These are phyloP conservation scores for Pseudogymnoascus sp. DNA, from an alignment of 2,329 filamentous ascomycete genomes.

Conservation along the genomic window DNA sequence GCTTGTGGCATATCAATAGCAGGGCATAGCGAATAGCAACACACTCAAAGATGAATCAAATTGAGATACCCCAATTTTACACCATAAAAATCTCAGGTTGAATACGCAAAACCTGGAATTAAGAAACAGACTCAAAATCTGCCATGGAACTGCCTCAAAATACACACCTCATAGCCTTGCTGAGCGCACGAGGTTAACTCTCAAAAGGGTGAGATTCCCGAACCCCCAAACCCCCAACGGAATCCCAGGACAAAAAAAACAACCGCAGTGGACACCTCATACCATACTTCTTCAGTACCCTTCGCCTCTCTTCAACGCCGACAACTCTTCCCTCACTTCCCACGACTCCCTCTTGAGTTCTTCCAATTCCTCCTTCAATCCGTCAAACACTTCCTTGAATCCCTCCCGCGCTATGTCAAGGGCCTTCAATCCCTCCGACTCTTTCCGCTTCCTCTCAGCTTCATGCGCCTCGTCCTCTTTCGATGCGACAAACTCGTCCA, in stretches of 20 bases:
- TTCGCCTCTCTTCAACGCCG: not conserved
- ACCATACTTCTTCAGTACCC: not conserved
- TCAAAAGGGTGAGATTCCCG: not conserved
- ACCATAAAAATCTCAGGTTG: not conserved
- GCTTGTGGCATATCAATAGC: no score
- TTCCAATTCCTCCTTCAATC: not conserved
- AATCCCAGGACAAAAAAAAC: not conserved
- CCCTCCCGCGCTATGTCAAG: not conserved
- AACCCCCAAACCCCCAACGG: not conserved
- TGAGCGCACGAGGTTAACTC: not conserved
- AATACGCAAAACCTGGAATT: not conserved
- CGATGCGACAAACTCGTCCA: not conserved
- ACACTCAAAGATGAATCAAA: no score
- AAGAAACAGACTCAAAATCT: not conserved
- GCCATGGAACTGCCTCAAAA: not conserved
- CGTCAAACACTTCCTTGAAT: not conserved
- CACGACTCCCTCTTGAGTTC: not conserved
- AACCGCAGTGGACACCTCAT: not conserved
- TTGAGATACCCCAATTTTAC: no score
- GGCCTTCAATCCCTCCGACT: not conserved
- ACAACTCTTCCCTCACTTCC: not conserved
- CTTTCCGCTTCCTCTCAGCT: not conserved
- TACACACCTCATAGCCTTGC: not conserved
- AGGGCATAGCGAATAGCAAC: no score
- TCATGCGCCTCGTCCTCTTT: not conserved